Percentiles rank a stretch among this genome's conserved stretches.
Conservation (phyloP, 768 basidiomycete species). For the Pulveroboletus sp. region DNA sequence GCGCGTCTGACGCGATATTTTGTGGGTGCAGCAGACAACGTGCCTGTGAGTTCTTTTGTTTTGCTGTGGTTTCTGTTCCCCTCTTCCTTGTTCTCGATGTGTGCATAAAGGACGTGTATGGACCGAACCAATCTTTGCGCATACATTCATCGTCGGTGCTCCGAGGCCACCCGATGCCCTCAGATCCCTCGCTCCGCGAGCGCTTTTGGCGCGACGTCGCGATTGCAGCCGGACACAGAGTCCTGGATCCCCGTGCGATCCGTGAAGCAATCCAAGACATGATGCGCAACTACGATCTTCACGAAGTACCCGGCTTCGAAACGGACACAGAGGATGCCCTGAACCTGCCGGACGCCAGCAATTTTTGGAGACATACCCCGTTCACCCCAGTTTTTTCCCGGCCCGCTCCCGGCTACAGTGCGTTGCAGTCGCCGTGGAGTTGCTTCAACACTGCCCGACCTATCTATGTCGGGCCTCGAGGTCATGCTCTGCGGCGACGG, state of each 20-base stretch:
- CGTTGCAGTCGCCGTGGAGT: neutral
- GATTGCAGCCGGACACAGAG: constrained; percentile 4
- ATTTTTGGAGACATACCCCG: constrained; percentile 15
- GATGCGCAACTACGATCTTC: constrained; percentile 19
- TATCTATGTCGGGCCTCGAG: constrained; percentile 12
- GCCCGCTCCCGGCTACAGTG: neutral
- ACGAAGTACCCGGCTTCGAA: constrained; percentile 20
- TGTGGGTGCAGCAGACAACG: constrained; percentile 21
- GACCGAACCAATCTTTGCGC: neutral
- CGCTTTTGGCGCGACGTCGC: constrained; percentile 27
- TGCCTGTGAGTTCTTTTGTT: neutral
- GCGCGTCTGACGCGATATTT: constrained; percentile 3
- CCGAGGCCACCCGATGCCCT: constrained; percentile 11
- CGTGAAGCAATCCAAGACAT: constrained; percentile 22
- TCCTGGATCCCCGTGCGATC: constrained; percentile 10
- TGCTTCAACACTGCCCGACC: constrained; percentile 9
- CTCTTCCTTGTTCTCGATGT: constrained; percentile 4
- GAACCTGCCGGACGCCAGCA: constrained; percentile 5
- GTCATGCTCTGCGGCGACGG: constrained; percentile 7
- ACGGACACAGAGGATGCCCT: neutral
- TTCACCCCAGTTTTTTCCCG: constrained; percentile 22
- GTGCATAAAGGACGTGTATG: constrained; percentile 6
- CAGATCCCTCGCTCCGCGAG: constrained; percentile 13
- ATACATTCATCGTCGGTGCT: neutral
- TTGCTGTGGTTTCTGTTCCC: neutral